Evolutionary conservation across 345 rosid species (phyloP).

Genomic region (Populus alba): DNA sequence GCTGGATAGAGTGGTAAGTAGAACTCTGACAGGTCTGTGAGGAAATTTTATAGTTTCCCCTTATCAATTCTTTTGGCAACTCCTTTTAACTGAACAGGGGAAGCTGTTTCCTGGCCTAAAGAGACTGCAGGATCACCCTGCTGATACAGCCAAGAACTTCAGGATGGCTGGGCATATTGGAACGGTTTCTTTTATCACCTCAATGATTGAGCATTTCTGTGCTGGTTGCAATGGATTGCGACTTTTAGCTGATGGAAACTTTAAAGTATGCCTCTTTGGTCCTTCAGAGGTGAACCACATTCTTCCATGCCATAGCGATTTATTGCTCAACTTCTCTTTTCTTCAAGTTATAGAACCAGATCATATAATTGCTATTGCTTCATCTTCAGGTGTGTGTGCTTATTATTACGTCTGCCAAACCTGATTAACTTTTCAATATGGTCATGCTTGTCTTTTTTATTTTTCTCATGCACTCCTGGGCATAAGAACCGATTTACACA

Average conservation of each 20-base stretch:
- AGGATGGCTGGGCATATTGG: constrained; percentile 78
- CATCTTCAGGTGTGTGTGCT: neutral
- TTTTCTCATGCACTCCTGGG: neutral
- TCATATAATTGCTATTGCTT: neutral
- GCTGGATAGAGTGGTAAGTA: constrained; percentile 94
- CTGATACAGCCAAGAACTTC: constrained; percentile 92
- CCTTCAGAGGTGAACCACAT: constrained; percentile 70
- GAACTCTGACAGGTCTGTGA: constrained; percentile 32
- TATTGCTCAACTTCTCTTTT: neutral
- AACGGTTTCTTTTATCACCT: constrained; percentile 87
- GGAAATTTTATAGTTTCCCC: constrained; percentile 4
- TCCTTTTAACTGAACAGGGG: constrained; percentile 36
- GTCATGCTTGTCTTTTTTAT: neutral
- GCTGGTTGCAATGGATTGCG: constrained; percentile 96
- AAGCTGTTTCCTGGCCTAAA: constrained; percentile 46
- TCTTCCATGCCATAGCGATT: neutral
- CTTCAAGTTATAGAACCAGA: neutral
- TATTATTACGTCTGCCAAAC: no score
- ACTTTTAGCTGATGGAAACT: constrained; percentile 95
- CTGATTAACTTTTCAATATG: neutral
- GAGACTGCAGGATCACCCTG: constrained; percentile 73
- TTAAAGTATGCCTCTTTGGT: constrained; percentile 98
- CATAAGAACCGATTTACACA: no score
- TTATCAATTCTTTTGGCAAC: constrained; percentile 7
- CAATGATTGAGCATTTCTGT: constrained; percentile 97